Base-by-base conservation (phyloP, 306 rosid species). In the Vigna radiata region DNA sequence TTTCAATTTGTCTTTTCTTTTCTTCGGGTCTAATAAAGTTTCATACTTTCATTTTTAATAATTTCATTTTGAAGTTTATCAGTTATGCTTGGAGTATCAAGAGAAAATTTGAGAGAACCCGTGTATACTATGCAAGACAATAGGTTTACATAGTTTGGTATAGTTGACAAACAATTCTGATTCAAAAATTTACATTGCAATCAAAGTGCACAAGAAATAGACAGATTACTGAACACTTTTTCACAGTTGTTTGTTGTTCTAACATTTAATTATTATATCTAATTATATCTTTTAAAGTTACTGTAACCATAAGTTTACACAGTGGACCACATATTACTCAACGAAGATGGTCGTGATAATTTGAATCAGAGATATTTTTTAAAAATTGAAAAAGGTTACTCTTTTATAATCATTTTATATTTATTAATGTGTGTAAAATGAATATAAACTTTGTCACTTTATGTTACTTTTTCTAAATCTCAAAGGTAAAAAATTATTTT, bases 251-350 rank as follows among this genome's bases (percentile, higher is more conserved):
- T 29, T 31, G 67, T 7, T 29, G 43, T 12, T 31, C 21, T 31
- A 61, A 2, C 8, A 3, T 61, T 61, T 61, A 15, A 61, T 61
- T 19, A 46, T 19, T 53, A 6, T 43, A 21, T 13, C 4, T 66
- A 17, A 67, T 59, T 31, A 53, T 27, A 36, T 44, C 59, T 33
- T 47, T 19, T 21, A 19, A 49, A 19, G 21, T 19, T 19, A 19
- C 21, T 19, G 21, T 19, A 1, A 19, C 21, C 21, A 39, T 33
- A 63, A 25, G 72, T 48, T 66, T 47, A 74, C 75, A 58, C 12
- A 21, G 63, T 80, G 76, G 64, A 73, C 70, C 63, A 60, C 70
- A 16, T 66, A 18, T 72, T 70, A 11, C 15, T 59, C 44, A 49
- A 31, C n/a, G 21, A 74, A 58, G 56, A 36, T 46, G 75, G 14